Conservation (phyloP, 2,329 filamentous ascomycete species). For the Talaromyces piceae region DNA sequence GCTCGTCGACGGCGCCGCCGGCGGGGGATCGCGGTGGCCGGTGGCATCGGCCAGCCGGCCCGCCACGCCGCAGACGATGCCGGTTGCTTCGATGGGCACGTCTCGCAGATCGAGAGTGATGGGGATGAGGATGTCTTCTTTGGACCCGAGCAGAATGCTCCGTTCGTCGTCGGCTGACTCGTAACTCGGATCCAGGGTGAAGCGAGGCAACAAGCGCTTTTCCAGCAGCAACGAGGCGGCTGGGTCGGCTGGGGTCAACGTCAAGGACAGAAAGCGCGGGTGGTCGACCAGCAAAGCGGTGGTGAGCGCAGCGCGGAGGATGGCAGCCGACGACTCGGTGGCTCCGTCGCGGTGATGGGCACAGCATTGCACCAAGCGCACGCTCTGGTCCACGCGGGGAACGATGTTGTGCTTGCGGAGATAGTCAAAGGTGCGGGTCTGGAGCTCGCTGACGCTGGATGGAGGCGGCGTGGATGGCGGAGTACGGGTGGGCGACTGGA, state of each 20-base stretch:
- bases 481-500: slow-evolving; percentile 19
- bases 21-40: slow-evolving; percentile 30
- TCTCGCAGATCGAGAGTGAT: slow-evolving; percentile 80
- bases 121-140: slow-evolving; percentile 62
- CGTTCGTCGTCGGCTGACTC: slow-evolving; percentile 36
- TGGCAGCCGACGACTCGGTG: slow-evolving; percentile 30
- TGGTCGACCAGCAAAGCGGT: slow-evolving; percentile 31
- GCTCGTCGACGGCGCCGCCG: slow-evolving; percentile 18
- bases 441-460: slow-evolving; percentile 68
- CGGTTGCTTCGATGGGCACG: slow-evolving; percentile 79
- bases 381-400: slow-evolving; percentile 59
- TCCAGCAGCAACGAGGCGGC: slow-evolving; percentile 41
- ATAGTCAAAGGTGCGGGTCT: slow-evolving; percentile 73
- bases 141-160: slow-evolving; percentile 68
- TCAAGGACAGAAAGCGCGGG: slow-evolving; percentile 44
- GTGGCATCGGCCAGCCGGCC: slow-evolving; percentile 71
- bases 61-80: slow-evolving; percentile 91
- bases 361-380: slow-evolving; percentile 76
- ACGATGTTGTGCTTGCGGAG: slow-evolving; percentile 69
- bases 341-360: slow-evolving; percentile 44
- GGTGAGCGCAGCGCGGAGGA: slow-evolving; percentile 33
- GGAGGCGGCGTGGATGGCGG: slow-evolving; percentile 66
- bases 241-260: slow-evolving; percentile 38
- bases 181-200: slow-evolving; percentile 54
- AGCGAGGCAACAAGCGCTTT: slow-evolving; percentile 50